Conservation (phyloP, 345 rosid genomes). For the Salix viminalis region DNA sequence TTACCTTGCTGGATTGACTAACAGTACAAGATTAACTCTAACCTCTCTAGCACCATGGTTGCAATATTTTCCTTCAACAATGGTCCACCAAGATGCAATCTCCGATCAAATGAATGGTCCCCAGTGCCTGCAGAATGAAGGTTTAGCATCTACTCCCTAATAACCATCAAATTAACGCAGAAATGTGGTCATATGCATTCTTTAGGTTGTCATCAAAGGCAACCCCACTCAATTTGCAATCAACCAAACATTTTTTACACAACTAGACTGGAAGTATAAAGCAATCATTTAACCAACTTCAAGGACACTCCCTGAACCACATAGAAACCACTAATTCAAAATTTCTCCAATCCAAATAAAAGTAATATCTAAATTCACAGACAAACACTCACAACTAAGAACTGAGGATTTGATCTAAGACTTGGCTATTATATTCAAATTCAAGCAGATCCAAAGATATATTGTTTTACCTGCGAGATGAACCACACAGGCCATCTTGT, state of each 20-base stretch:
- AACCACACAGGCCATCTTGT: conserved; percentile 91
- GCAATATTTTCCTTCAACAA: conserved; percentile 83
- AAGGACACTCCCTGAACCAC: background rate
- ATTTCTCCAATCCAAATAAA: background rate
- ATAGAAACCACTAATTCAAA: background rate
- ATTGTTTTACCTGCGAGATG: conserved; percentile 84
- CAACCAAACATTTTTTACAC: background rate
- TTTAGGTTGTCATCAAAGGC: background rate
- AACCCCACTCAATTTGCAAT: background rate
- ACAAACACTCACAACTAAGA: background rate
- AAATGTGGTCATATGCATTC: background rate
- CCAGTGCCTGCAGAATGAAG: conserved; percentile 72
- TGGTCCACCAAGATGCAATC: conserved; percentile 92
- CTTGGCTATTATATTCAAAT: background rate
- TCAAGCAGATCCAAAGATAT: background rate
- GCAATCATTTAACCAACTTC: background rate
- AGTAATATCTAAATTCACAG: background rate
- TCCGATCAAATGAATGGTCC: conserved; percentile 80
- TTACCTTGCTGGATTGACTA: conserved; percentile 15
- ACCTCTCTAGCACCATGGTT: conserved; percentile 98
- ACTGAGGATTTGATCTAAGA: background rate
- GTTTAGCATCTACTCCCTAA: background rate
- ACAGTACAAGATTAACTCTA: conserved; percentile 10
- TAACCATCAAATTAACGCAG: background rate
- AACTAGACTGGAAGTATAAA: background rate